phyloP scores from a whole-genome alignment of 192 early-diverging fungal genomes.

The Chytriomyces sp. region DNA sequence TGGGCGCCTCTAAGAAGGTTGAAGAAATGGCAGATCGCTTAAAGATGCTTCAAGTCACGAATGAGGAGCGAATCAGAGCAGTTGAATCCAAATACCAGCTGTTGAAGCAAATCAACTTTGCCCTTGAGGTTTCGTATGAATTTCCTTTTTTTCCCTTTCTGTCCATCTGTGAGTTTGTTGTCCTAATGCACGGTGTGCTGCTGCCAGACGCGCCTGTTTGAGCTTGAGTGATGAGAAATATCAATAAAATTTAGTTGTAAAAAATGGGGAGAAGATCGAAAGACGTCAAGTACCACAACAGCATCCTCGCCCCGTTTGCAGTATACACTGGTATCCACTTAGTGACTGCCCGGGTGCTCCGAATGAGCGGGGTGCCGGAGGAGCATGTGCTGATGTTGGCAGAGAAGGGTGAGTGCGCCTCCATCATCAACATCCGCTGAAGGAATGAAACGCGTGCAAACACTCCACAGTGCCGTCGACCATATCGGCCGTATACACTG shows the following conservation, averaged over 20 bases:
- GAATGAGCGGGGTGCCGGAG: background rate
- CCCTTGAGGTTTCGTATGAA: conserved; percentile 1
- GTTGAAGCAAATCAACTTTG: conserved; percentile 15
- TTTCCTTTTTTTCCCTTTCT: too few species aligned
- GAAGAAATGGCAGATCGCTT: conserved; percentile 7
- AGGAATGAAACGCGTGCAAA: background rate
- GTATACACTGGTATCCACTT: background rate
- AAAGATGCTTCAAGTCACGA: background rate
- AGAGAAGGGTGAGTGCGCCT: background rate
- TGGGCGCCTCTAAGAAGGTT: background rate
- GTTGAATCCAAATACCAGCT: conserved; percentile 29
- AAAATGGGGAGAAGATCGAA: too few species aligned
- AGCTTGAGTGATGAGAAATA: conserved; percentile 3
- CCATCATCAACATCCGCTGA: too few species aligned
- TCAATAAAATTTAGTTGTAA: too few species aligned
- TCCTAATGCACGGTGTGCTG: too few species aligned
- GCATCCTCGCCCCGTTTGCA: background rate
- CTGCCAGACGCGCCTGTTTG: conserved; percentile 8
- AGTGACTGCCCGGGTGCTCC: background rate
- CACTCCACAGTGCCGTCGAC: background rate
- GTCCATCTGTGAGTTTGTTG: too few species aligned
- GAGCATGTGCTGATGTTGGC: background rate
- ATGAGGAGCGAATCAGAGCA: conserved; percentile 2
- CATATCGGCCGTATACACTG: background rate
- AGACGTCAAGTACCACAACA: background rate